These are phyloP conservation scores for Pleurotus djamor DNA, from an alignment of 768 basidiomycete species.

Conservation along the genomic window DNA sequence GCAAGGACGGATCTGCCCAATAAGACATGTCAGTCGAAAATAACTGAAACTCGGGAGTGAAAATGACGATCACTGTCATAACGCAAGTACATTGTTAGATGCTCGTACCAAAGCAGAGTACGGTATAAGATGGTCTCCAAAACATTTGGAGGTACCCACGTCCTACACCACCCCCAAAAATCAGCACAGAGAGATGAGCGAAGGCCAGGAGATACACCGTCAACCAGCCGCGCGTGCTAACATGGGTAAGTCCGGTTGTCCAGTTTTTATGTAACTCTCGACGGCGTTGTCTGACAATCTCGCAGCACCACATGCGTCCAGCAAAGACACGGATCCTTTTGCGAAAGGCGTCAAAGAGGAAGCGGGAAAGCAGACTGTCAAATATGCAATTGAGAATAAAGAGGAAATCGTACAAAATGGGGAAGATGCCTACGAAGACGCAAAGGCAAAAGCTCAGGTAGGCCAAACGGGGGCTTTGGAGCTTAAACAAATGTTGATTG, in stretches of 20 bases:
- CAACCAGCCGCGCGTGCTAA: not conserved
- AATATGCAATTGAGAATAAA: not conserved
- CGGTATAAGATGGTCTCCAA: no score
- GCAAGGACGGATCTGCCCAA: no score
- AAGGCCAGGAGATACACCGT: not conserved
- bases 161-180: not conserved
- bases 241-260: not conserved
- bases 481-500: not conserved
- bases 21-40: no score
- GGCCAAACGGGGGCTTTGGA: not conserved
- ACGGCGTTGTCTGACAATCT: not conserved
- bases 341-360: not conserved
- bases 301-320: not conserved
- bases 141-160: no score
- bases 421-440: conserved; percentile 3
- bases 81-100: no score
- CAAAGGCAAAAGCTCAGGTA: conserved; percentile 4
- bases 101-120: no score
- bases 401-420: not conserved
- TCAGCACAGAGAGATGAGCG: not conserved
- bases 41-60: no score
- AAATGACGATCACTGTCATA: no score
- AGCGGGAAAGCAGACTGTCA: conserved; percentile 3
- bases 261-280: not conserved
- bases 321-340: not conserved